Evolutionary conservation across 176 grass and related monocot genomes (phyloP).

Genomic region (Dendrocalamus sinicus): DNA sequence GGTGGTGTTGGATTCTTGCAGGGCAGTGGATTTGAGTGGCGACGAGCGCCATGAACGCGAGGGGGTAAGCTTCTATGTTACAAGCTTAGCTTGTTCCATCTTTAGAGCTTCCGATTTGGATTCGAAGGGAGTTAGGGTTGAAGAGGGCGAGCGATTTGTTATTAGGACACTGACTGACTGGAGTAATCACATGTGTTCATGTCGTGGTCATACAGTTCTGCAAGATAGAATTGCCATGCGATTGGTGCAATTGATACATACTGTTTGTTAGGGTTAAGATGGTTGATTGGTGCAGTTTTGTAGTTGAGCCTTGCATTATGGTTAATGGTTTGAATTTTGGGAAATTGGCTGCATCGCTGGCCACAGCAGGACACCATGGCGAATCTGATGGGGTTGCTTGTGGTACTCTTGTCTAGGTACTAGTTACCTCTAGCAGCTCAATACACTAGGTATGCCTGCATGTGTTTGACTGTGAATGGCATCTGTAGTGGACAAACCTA

Average conservation of each 20-base stretch:
- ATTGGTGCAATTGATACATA: not conserved
- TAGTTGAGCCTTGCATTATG: not conserved
- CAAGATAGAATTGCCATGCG: not conserved
- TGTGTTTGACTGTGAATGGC: not conserved
- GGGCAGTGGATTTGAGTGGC: not conserved
- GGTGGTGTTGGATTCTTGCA: conserved; percentile 30
- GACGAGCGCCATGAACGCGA: conserved; percentile 59
- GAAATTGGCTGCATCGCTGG: not conserved
- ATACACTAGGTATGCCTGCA: not conserved
- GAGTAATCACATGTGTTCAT: not conserved
- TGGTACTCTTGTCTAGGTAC: not conserved
- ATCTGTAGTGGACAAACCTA: not conserved
- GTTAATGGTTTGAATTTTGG: not conserved
- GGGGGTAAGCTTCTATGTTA: conserved; percentile 47
- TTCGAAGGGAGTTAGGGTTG: conserved; percentile 42
- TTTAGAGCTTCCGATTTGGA: not conserved
- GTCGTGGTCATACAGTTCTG: not conserved
- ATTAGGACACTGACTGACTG: not conserved
- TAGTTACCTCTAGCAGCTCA: not conserved
- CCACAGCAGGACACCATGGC: too few relatives aligned
- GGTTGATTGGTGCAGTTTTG: not conserved
- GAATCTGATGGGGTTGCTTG: not conserved
- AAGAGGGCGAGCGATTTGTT: not conserved
- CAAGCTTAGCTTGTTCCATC: not conserved
- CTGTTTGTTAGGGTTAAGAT: not conserved